Evolutionary conservation across 345 rosid species (phyloP).

Genomic region (Euclidium syriacum): DNA sequence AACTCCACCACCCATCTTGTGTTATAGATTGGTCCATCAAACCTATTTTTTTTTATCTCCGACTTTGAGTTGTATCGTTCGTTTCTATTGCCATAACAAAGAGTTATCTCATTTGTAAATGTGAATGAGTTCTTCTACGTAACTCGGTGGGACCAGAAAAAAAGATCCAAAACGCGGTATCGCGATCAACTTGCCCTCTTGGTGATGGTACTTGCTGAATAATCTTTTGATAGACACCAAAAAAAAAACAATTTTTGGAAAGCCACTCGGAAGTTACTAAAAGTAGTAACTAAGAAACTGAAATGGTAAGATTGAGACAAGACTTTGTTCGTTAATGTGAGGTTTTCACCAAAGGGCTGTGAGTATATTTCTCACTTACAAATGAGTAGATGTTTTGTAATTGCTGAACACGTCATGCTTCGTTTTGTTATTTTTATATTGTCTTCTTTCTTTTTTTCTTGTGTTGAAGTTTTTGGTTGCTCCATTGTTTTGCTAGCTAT

Average conservation of each 20-base stretch:
- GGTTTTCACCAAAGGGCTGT: neutral
- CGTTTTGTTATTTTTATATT: too few species aligned
- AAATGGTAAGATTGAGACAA: neutral
- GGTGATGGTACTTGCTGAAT: slow-evolving; percentile 7
- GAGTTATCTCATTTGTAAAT: slow-evolving; percentile 9
- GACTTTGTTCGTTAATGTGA: slow-evolving; percentile 6
- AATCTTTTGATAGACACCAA: neutral
- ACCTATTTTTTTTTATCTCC: slow-evolving; percentile 15
- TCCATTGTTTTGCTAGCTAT: too few species aligned
- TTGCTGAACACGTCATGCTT: too few species aligned
- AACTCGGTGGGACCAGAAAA: slow-evolving; percentile 9
- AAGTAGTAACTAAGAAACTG: neutral
- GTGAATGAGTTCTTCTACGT: neutral
- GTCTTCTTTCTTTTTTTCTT: too few species aligned
- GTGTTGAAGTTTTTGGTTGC: too few species aligned
- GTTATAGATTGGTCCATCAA: slow-evolving; percentile 26
- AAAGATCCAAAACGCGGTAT: neutral
- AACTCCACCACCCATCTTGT: slow-evolving; percentile 21
- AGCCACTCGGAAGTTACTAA: neutral
- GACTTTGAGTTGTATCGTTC: slow-evolving; percentile 1
- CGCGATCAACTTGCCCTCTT: slow-evolving; percentile 19
- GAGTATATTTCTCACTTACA: neutral
- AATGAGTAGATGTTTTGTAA: too few species aligned
- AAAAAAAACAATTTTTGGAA: neutral
- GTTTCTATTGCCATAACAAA: slow-evolving; percentile 17